Conservation (phyloP, 75 land plant species). For the Selaginella moellendorffii region DNA sequence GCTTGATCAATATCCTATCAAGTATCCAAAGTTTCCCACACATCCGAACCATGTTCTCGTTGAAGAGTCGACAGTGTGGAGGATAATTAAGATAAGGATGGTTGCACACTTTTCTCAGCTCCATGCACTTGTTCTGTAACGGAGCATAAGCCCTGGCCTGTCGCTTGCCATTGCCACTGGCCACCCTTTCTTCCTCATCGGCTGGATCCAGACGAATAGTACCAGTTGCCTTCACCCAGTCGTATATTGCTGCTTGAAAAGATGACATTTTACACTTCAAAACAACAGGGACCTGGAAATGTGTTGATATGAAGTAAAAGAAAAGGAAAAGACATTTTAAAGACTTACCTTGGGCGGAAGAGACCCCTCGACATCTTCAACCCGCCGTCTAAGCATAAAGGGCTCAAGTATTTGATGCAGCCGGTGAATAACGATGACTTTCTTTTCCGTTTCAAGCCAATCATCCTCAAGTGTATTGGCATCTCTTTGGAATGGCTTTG, state of each 20-base stretch:
- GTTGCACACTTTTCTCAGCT: slow-evolving; percentile 89
- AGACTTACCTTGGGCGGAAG: slow-evolving; percentile 83
- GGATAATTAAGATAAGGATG: slow-evolving; percentile 93
- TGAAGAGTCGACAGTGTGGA: slow-evolving; percentile 45
- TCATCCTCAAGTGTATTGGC: slow-evolving; percentile 64
- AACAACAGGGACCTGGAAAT: slow-evolving; percentile 76
- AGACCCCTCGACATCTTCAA: slow-evolving; percentile 99
- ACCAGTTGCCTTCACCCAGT: slow-evolving; percentile 95
- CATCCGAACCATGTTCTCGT: slow-evolving; percentile 62
- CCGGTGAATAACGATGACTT: slow-evolving; percentile 92
- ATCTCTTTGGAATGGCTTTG: slow-evolving; percentile 94
- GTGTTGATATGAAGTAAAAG: too few species aligned
- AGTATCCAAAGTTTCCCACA: slow-evolving; percentile 98
- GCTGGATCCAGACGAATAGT: slow-evolving; percentile 88
- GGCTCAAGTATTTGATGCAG: slow-evolving; percentile 98
- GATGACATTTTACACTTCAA: slow-evolving; percentile 92
- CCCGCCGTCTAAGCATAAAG: slow-evolving; percentile 96
- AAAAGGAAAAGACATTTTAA: too few species aligned
- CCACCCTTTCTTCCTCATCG: slow-evolving; percentile 56
- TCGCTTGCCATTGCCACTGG: slow-evolving; percentile 46
- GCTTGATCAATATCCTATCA: slow-evolving; percentile 85
- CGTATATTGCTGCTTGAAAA: slow-evolving; percentile 83
- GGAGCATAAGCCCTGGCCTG: slow-evolving; percentile 73
- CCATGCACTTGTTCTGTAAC: slow-evolving; percentile 94
- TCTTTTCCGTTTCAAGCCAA: slow-evolving; percentile 99